Conservation (phyloP, 106 monocot genomes). For the Vanilla planifolia region DNA sequence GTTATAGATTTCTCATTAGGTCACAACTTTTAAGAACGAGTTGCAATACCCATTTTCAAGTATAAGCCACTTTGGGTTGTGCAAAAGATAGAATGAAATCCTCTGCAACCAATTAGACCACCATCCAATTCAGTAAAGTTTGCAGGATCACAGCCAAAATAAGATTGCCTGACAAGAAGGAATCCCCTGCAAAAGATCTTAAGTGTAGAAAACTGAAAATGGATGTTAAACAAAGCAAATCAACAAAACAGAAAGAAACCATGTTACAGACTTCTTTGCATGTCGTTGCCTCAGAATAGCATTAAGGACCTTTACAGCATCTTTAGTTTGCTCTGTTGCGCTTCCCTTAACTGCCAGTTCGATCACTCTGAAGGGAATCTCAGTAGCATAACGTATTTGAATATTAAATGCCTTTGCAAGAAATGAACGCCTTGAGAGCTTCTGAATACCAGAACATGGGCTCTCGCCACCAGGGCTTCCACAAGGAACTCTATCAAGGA, state of each 20-base stretch:
- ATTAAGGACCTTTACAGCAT: constrained; percentile 64
- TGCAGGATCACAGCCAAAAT: constrained; percentile 37
- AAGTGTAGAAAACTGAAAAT: constrained; percentile 5
- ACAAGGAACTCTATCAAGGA: constrained; percentile 18
- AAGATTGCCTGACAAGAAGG: constrained; percentile 72
- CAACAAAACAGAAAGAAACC: background rate
- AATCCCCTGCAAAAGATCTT: constrained; percentile 41
- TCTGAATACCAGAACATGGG: constrained; percentile 25
- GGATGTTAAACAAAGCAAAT: background rate
- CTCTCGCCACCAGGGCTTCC: constrained; percentile 27
- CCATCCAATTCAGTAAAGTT: constrained; percentile 60
- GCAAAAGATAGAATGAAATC: constrained; percentile 64
- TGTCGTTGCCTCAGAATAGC: constrained; percentile 69
- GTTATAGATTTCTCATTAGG: background rate
- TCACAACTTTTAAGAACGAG: background rate
- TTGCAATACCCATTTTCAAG: constrained; percentile 73
- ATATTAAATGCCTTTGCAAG: constrained; percentile 40
- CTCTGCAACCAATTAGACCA: constrained; percentile 62
- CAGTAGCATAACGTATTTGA: constrained; percentile 44
- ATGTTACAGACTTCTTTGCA: constrained; percentile 48
- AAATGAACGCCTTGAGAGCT: constrained; percentile 31
- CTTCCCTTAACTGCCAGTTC: constrained; percentile 30
- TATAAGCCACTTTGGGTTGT: constrained; percentile 53
- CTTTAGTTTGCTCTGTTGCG: constrained; percentile 37
- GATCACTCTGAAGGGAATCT: constrained; percentile 43